A percentile compares a stretch with the other conserved stretches of the same genome.
These are phyloP conservation scores for Eleusine coracana DNA, from an alignment of 176 grass and related monocot genomes.

Conservation along the genomic window DNA sequence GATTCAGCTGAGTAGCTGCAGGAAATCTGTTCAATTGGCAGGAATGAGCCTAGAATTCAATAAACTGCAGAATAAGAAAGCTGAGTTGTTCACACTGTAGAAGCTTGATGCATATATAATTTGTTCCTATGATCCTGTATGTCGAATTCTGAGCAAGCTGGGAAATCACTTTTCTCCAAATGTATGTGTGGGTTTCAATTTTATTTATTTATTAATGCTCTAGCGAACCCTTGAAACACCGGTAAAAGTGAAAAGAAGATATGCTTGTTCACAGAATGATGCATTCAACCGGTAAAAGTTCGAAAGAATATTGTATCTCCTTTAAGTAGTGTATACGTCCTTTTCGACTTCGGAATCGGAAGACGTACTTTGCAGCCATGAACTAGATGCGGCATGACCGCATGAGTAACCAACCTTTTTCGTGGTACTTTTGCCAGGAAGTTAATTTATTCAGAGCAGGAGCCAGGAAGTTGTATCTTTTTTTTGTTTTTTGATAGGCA, in stretches of 20 bases:
- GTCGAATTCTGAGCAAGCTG: conserved; percentile 29
- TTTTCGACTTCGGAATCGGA: no score
- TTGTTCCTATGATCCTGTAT: conserved; percentile 5
- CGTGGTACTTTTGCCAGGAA: not conserved
- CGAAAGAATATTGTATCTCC: not conserved
- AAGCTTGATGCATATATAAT: not conserved
- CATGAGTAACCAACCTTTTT: not conserved
- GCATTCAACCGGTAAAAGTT: not conserved
- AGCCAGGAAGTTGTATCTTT: not conserved
- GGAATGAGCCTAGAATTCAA: conserved; percentile 11
- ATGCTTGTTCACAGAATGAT: not conserved
- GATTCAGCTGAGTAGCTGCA: conserved; percentile 3
- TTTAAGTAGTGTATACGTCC: not conserved
- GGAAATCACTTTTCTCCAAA: conserved; percentile 19
- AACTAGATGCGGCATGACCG: not conserved
- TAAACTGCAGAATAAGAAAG: conserved; percentile 42
- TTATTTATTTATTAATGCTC: conserved; percentile 3
- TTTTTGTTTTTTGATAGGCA: no score
- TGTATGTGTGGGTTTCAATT: not conserved
- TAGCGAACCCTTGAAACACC: not conserved
- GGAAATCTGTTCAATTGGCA: not conserved
- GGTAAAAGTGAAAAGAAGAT: not conserved
- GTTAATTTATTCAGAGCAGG: not conserved
- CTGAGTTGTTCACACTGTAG: not conserved
- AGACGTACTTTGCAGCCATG: not conserved